phyloP scores from a whole-genome alignment of 176 grass and related monocot genomes.

The Carex myosuroides region DNA sequence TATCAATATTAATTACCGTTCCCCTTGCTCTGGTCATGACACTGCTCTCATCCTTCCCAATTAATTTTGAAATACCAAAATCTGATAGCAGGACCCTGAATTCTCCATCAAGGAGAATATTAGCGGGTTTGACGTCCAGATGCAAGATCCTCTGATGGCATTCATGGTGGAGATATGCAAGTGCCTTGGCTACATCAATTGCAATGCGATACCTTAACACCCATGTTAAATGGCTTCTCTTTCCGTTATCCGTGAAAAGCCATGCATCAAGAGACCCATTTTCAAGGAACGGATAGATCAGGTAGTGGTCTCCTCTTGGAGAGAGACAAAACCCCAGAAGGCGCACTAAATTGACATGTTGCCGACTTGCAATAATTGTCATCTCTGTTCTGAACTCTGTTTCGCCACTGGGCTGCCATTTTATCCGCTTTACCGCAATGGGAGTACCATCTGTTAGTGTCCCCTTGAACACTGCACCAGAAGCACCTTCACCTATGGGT shows the following conservation, averaged over 20 bases:
- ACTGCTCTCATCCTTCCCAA: slow-evolving; percentile 37
- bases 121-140: slow-evolving; percentile 60
- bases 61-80: slow-evolving; percentile 52
- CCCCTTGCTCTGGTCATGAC: slow-evolving; percentile 42
- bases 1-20: slow-evolving; percentile 13
- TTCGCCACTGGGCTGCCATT: slow-evolving; percentile 4
- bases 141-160: slow-evolving; percentile 38
- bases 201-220: slow-evolving; percentile 11
- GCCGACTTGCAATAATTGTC: slow-evolving; percentile 32
- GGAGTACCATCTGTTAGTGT: slow-evolving; percentile 32
- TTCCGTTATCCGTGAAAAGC: slow-evolving; percentile 31
- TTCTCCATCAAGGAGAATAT: slow-evolving; percentile 49
- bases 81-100: slow-evolving; percentile 45
- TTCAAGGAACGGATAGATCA: slow-evolving; percentile 43
- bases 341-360: slow-evolving; percentile 43
- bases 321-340: slow-evolving; percentile 43
- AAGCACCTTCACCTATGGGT: slow-evolving; percentile 35
- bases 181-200: slow-evolving; percentile 43
- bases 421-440: slow-evolving; percentile 45
- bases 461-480: slow-evolving; percentile 38
- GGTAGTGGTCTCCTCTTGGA: slow-evolving; percentile 3
- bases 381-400: slow-evolving; percentile 35
- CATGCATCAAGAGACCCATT: slow-evolving; percentile 53
- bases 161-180: slow-evolving; percentile 61
- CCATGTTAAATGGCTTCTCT: slow-evolving; percentile 27